phyloP scores from a whole-genome alignment of 192 early-diverging fungal species.

The Umbelopsis ramanniana region DNA sequence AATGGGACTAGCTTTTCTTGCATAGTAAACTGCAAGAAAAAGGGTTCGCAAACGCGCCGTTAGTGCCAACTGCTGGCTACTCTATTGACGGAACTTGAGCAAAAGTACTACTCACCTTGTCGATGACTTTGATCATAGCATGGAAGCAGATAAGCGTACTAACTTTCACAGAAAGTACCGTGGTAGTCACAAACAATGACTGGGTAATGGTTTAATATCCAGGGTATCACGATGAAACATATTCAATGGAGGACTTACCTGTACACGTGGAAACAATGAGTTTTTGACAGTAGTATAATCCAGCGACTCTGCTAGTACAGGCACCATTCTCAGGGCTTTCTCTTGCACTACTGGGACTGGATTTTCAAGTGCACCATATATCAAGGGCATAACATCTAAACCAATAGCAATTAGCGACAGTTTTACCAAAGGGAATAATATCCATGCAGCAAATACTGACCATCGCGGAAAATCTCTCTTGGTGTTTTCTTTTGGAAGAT shows the following conservation, averaged over 20 bases:
- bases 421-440: too few relatives aligned
- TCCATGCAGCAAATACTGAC: constrained; percentile 21
- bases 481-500: constrained; percentile 70
- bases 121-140: constrained; percentile 67
- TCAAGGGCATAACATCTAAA: constrained; percentile 72
- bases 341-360: constrained; percentile 61
- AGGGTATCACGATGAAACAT: neutral
- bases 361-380: constrained; percentile 69
- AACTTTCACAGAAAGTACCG: constrained; percentile 70
- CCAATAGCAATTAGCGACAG: neutral
- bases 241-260: constrained; percentile 37
- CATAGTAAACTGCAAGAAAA: constrained; percentile 52
- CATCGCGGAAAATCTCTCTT: constrained; percentile 63
- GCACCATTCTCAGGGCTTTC: constrained; percentile 67
- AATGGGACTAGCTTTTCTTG: constrained; percentile 80
- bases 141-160: constrained; percentile 72
- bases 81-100: neutral
- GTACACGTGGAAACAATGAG: constrained; percentile 71
- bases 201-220: constrained; percentile 17
- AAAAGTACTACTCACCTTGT: constrained; percentile 54
- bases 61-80: neutral
- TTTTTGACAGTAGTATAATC: constrained; percentile 67
- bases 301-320: constrained; percentile 55
- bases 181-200: constrained; percentile 71
- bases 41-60: neutral